Conservation (phyloP, 2,329 filamentous ascomycete species). For the Lomentospora prolificans region DNA sequence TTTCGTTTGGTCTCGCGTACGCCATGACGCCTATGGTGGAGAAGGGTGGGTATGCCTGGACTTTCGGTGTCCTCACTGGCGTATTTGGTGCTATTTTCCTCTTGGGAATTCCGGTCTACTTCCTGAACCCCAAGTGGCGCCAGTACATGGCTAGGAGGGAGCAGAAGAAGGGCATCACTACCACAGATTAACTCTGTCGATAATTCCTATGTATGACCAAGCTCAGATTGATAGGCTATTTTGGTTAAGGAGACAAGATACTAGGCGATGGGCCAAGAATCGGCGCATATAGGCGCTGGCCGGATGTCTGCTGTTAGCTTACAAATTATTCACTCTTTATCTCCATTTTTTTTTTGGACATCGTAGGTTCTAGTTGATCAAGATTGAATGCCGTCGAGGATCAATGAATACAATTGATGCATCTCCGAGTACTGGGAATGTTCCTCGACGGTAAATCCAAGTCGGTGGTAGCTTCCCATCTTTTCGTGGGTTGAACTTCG, state of each 20-base stretch:
- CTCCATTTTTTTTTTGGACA: neutral
- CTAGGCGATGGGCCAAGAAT: too few relatives aligned
- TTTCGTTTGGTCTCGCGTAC: conserved; percentile 22
- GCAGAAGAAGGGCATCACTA: neutral
- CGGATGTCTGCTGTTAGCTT: neutral
- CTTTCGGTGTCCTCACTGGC: conserved; percentile 14
- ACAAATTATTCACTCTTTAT: neutral
- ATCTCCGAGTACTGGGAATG: too few relatives aligned
- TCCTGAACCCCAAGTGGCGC: conserved; percentile 14
- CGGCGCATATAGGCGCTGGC: neutral
- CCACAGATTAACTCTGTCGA: neutral
- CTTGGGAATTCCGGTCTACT: conserved; percentile 15
- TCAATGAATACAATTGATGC: too few relatives aligned
- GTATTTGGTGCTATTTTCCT: conserved; percentile 14
- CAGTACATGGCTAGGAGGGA: neutral
- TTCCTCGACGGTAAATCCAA: too few relatives aligned
- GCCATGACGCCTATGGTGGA: conserved; percentile 22
- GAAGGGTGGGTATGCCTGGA: conserved; percentile 11
- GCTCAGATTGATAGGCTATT: neutral
- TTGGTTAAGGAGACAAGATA: neutral
- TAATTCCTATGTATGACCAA: too few relatives aligned
- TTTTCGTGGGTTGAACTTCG: too few relatives aligned
- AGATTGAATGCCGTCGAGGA: too few relatives aligned
- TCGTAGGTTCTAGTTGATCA: too few relatives aligned
- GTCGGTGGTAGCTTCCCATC: too few relatives aligned